Percentiles rank a stretch among this genome's conserved stretches.
phyloP scores from a whole-genome alignment of 352 stramenopile species.

The Halophytophthora batemanensis region DNA sequence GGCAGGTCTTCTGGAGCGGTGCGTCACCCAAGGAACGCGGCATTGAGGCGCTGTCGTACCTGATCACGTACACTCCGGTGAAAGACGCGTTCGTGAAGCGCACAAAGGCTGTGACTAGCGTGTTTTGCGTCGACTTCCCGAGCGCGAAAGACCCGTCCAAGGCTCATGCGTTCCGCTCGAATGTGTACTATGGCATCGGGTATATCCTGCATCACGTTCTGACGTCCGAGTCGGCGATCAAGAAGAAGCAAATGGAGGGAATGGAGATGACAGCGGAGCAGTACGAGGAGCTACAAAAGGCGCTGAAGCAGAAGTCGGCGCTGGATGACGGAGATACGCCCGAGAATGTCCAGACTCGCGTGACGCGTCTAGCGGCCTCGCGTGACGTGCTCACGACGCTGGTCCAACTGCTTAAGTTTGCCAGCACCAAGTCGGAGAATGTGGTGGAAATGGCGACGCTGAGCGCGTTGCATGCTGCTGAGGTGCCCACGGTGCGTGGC shows the following conservation, averaged over 20 bases:
- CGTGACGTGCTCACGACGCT: constrained; percentile 69
- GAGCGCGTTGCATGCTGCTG: constrained; percentile 65
- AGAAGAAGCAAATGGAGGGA: constrained; percentile 94
- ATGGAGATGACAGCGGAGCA: constrained; percentile 97
- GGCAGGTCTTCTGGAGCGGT: constrained; percentile 60
- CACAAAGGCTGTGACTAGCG: constrained; percentile 49
- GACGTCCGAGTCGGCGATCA: constrained; percentile 92
- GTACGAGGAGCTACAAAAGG: constrained; percentile 96
- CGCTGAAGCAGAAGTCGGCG: constrained; percentile 92
- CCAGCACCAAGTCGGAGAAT: constrained; percentile 70
- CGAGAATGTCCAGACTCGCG: constrained; percentile 64
- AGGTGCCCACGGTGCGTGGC: constrained; percentile 59
- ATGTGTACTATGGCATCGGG: constrained; percentile 92
- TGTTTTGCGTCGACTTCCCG: constrained; percentile 71
- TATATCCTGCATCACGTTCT: constrained; percentile 93
- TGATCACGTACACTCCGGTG: constrained; percentile 79
- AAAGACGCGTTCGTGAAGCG: constrained; percentile 77
- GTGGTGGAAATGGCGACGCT: constrained; percentile 72
- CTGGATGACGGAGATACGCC: constrained; percentile 89
- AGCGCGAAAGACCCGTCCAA: constrained; percentile 23
- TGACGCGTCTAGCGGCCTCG: constrained; percentile 47
- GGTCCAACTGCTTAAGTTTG: constrained; percentile 75
- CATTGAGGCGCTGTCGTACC: constrained; percentile 80
- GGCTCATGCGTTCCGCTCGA: constrained; percentile 62
- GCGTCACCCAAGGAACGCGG: constrained; percentile 78